Conservation (phyloP, 257 asterid genomes). For the Plantago major region DNA sequence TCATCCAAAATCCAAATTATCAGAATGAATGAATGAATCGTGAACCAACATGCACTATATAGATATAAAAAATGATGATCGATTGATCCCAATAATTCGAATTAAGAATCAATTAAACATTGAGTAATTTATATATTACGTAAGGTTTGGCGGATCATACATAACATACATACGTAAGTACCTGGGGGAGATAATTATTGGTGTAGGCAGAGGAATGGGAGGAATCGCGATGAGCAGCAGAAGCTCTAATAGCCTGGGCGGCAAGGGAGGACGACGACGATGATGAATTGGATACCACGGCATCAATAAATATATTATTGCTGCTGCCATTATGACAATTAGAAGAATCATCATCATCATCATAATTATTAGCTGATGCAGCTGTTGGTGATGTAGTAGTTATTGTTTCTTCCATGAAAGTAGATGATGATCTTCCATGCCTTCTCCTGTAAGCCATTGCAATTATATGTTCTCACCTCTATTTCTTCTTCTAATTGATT, state of each 20-base stretch:
- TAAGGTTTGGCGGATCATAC: no score
- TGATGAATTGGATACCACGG: constrained; percentile 11
- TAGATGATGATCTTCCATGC: constrained; percentile 41
- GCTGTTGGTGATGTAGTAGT: constrained; percentile 11
- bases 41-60: no score
- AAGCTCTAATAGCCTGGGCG: constrained; percentile 66
- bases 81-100: no score
- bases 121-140: no score
- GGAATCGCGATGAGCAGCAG: constrained; percentile 51
- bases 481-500: not conserved
- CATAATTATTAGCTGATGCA: not conserved
- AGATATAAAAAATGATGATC: no score
- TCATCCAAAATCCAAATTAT: no score
- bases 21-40: no score
- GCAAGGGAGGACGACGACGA: constrained; percentile 43
- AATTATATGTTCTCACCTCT: not conserved
- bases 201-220: constrained; percentile 38
- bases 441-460: constrained; percentile 62
- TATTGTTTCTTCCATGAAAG: constrained; percentile 51
- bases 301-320: no score
- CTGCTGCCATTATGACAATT: no score
- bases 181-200: constrained; percentile 25
- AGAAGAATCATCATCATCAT: no score
- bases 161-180: not conserved
- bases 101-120: no score